Base-by-base conservation (phyloP, 805 yeast species). In the Naumovozyma baii region DNA sequence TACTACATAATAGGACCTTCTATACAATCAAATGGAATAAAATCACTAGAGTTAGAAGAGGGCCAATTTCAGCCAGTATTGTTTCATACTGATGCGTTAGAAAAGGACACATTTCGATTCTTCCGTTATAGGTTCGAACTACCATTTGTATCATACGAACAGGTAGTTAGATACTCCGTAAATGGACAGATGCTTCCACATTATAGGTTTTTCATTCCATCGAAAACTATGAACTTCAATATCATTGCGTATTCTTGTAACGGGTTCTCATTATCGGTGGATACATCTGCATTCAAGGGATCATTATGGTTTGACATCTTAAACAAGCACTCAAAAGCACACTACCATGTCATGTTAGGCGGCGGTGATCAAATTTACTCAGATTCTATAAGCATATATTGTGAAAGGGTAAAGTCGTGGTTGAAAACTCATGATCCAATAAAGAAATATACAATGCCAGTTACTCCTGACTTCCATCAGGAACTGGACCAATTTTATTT, bases 331-430 rank as follows among this genome's bases (percentile, higher is more conserved):
- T 59, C 66, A 14, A 66, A 69, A 31, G 74, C 73, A 31, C 74
- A 70, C 32, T 85, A 85, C 62, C 96, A 90, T 59, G 96, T 86
- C 3, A 88, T 90, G 94, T 67, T 92, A 20, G 97, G 97, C 20
- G 97, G 97, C 38, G 98, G 98, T 25, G 98, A 90, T 62, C 98
- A 90, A 63, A 72, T 90, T 37, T 90, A 90, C 59, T 78, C 88
- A 38, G 98, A 90, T 62, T 70, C 85, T 1, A 77, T 90, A 49
- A 83, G 81, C 58, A 47, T 70, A 16, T 67, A 74, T 16, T 75
- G 80, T 13, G 54, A 69, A 36, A 56, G 57, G 5, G 74, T 83
- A 49, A 58, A 69, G 43, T 57, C 73, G 22, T 87, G 96, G 95
- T 58, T 76, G 20, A 54, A 67, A 20, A 77, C 75, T 44, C 69